These are phyloP conservation scores for Atkinsonella hypoxylon DNA, from an alignment of 2,329 filamentous ascomycete genomes.

Conservation along the genomic window DNA sequence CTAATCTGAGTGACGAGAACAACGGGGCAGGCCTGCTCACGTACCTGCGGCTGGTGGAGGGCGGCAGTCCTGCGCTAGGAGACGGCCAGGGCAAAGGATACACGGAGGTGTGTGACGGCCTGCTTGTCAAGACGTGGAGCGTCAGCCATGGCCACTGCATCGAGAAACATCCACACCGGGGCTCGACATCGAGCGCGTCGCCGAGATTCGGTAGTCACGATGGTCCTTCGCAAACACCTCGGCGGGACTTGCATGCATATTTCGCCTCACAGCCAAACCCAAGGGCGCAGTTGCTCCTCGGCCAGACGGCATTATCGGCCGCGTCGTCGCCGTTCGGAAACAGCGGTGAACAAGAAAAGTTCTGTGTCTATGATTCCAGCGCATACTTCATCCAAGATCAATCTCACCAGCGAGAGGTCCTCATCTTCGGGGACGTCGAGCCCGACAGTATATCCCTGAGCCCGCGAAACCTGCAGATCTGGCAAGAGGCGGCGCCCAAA, in stretches of 20 bases:
- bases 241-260: constrained; percentile 16
- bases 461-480: constrained; percentile 71
- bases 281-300: constrained; percentile 18
- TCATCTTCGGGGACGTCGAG: constrained; percentile 94
- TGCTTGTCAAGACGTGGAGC: constrained; percentile 78
- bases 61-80: constrained; percentile 73
- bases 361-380: constrained; percentile 74
- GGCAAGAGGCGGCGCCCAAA: constrained; percentile 81
- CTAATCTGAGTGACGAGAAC: constrained; percentile 91
- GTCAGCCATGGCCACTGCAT: constrained; percentile 88
- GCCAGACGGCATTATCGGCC: constrained; percentile 17
- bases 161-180: constrained; percentile 56
- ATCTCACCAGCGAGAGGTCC: constrained; percentile 58
- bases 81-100: constrained; percentile 74
- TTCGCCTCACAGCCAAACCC: constrained; percentile 2
- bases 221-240: constrained; percentile 21
- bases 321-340: constrained; percentile 12
- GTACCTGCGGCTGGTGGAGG: constrained; percentile 78
- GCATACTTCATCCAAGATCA: constrained; percentile 85
- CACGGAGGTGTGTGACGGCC: constrained; percentile 73
- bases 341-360: constrained; percentile 30
- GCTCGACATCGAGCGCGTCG: constrained; percentile 37
- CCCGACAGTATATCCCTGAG: constrained; percentile 75
- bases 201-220: constrained; percentile 40
- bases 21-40: constrained; percentile 87